Percentiles rank a stretch among this genome's conserved stretches.
Conservation (phyloP, 2,329 filamentous ascomycete genomes). For the Grosmannia huntii region DNA sequence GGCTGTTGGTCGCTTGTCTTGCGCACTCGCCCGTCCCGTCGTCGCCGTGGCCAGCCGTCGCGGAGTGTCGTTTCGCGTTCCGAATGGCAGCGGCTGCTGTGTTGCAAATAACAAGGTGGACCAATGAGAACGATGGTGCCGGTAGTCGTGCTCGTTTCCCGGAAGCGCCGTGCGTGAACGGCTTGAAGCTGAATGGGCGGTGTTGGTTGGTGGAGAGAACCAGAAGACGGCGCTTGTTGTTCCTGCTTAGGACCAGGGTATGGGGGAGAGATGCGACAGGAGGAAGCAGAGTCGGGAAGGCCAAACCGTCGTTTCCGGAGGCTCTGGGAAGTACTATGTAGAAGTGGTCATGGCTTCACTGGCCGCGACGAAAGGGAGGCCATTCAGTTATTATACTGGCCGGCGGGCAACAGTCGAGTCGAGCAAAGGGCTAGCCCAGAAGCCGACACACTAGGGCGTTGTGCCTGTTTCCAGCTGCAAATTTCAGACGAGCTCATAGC, state of each 20-base stretch:
- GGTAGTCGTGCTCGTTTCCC: background rate
- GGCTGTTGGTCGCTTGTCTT: too few species aligned
- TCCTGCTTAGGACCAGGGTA: background rate
- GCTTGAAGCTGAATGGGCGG: background rate
- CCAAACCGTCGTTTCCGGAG: too few species aligned
- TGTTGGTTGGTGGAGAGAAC: background rate
- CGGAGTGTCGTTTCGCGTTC: too few species aligned
- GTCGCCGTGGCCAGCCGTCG: too few species aligned
- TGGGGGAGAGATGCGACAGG: too few species aligned
- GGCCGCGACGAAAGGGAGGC: background rate
- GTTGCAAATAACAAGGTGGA: background rate
- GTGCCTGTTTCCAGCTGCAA: background rate
- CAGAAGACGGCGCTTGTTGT: background rate
- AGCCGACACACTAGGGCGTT: background rate
- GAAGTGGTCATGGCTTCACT: too few species aligned
- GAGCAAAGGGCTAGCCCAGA: background rate
- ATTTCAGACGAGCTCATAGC: background rate
- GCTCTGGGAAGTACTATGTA: too few species aligned
- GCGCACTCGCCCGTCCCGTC: too few species aligned
- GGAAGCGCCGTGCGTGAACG: background rate
- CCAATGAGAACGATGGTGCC: too few species aligned
- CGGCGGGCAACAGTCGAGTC: too few species aligned
- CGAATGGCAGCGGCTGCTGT: too few species aligned
- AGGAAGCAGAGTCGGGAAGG: too few species aligned
- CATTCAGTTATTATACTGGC: background rate